phyloP scores from a whole-genome alignment of 2,329 filamentous ascomycete genomes.

The Cladosporium cucumerinum region DNA sequence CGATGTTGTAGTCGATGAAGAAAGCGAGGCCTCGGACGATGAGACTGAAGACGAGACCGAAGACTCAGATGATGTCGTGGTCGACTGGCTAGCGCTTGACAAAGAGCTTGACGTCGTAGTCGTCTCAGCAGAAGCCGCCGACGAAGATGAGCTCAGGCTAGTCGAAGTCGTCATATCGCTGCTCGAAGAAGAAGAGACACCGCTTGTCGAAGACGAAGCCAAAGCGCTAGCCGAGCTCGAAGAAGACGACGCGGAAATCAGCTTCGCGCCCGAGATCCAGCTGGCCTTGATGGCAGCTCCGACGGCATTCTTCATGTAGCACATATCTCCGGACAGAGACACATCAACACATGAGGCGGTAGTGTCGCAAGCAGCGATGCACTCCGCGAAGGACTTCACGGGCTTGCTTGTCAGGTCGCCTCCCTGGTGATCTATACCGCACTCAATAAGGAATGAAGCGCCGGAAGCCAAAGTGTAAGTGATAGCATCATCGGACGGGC shows the following conservation, averaged over 20 bases:
- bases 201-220: background rate
- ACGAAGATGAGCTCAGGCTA: background rate
- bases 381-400: conserved; percentile 14
- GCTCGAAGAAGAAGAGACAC: background rate
- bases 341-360: conserved; percentile 17
- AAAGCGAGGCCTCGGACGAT: background rate
- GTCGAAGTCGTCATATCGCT: background rate
- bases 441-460: conserved; percentile 25
- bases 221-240: background rate
- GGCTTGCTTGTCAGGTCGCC: conserved; percentile 18
- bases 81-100: background rate
- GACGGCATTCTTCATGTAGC: conserved; percentile 30
- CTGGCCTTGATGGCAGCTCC: conserved; percentile 22
- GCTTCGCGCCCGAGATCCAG: conserved; percentile 29
- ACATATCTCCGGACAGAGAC: background rate
- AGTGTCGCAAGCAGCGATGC: conserved; percentile 18
- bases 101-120: background rate
- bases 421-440: conserved; percentile 26
- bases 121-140: background rate
- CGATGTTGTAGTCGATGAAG: background rate
- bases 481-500: conserved; percentile 20
- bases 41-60: background rate
- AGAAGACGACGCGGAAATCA: conserved; percentile 17
- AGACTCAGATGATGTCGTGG: background rate
- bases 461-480: conserved; percentile 18